Conservation (phyloP, 2,329 filamentous ascomycete genomes). For the Colletotrichum caudatum region DNA sequence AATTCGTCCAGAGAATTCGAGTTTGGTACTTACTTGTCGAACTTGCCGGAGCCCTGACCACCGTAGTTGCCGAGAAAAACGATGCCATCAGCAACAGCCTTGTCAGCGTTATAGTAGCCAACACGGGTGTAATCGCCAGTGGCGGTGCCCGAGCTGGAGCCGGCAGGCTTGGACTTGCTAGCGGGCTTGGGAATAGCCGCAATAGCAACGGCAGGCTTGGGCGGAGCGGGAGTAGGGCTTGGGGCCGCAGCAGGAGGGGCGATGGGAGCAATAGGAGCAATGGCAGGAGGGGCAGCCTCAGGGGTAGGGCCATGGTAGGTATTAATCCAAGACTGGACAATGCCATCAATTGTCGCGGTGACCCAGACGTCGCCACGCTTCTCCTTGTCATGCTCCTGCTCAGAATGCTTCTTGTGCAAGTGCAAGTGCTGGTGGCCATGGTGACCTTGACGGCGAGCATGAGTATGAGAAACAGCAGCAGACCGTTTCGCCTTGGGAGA, state of each 20-base stretch:
- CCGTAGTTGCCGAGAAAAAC: constrained; percentile 64
- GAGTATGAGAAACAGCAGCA: constrained; percentile 45
- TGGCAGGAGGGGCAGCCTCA: constrained; percentile 8
- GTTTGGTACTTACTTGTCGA: constrained; percentile 54
- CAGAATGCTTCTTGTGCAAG: constrained; percentile 59
- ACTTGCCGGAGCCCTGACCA: constrained; percentile 57
- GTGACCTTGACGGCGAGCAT: constrained; percentile 55
- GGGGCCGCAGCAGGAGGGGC: constrained; percentile 38
- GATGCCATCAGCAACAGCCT: constrained; percentile 56
- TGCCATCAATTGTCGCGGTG: constrained; percentile 69
- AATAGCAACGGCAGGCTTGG: constrained; percentile 35
- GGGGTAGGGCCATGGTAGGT: constrained; percentile 58
- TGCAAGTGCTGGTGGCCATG: constrained; percentile 66
- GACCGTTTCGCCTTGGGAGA: constrained; percentile 50
- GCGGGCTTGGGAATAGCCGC: constrained; percentile 32
- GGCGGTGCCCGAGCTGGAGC: constrained; percentile 17
- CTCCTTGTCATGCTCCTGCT: constrained; percentile 51
- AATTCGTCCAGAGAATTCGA: not conserved
- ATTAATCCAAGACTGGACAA: constrained; percentile 70
- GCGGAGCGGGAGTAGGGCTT: constrained; percentile 37
- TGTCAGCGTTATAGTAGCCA: constrained; percentile 59
- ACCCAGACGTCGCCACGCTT: constrained; percentile 64
- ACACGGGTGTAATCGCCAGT: constrained; percentile 55
- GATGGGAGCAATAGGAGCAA: constrained; percentile 41
- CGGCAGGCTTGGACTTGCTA: constrained; percentile 29